A percentile compares a stretch with the other conserved stretches of the same genome.
phyloP scores from a whole-genome alignment of 495 filamentous ascomycete species.

The Neurospora sp. region DNA sequence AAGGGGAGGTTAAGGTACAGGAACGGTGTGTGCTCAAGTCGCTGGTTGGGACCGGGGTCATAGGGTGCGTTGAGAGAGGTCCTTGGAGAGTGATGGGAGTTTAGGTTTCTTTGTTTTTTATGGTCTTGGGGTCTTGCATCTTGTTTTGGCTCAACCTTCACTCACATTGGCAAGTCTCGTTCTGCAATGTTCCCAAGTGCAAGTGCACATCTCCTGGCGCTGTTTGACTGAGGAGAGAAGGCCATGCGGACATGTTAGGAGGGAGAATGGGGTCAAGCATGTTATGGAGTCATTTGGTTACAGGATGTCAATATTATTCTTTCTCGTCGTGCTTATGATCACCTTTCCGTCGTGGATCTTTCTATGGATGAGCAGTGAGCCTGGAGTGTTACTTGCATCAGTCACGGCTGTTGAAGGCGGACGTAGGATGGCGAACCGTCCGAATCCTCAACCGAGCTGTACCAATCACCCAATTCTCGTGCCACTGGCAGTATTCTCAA shows the following conservation, averaged over 20 bases:
- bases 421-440: background rate
- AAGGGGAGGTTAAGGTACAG: background rate
- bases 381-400: background rate
- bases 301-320: background rate
- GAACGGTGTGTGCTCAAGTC: background rate
- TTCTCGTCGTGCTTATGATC: background rate
- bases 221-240: background rate
- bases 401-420: background rate
- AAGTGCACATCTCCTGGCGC: background rate
- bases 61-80: background rate
- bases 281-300: background rate
- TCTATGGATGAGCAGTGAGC: background rate
- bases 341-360: background rate
- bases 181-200: background rate
- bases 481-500: background rate
- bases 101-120: background rate
- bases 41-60: background rate
- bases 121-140: background rate
- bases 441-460: background rate
- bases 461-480: background rate
- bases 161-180: background rate
- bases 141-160: background rate
- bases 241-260: background rate
- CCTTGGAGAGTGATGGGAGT: background rate
- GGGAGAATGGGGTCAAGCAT: background rate